Base-by-base conservation (phyloP, 441 rosid genomes). In the Erodium trifolium region DNA sequence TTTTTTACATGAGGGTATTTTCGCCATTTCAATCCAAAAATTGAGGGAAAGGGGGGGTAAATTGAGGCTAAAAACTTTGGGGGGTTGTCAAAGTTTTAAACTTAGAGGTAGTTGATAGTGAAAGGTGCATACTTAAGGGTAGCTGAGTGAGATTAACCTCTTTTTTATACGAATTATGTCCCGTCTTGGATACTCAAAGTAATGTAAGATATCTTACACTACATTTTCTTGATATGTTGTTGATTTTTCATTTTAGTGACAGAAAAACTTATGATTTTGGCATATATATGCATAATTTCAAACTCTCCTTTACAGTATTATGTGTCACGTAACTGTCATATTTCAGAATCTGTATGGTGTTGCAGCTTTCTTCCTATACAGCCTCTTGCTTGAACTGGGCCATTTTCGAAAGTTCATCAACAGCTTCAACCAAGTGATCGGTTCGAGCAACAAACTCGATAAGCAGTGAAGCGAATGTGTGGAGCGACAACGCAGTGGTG, bases 381-480 rank as follows among this genome's bases (percentile, higher is more conserved):
- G 19, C 67, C 64, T 81, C 76, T 13, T 66, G 70, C 75, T 81
- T 79, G 81, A 88, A 82, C 72, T 83, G 83, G 45, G 93, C 88
- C 85, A 79, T 66, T 49, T 67, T 82, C 16, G 88, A 80, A 29
- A 88, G 88, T 60, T 75, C 72, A 51, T 86, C 87, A 14, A 83
- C 90, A 59, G 84, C 89, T 72, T 84, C 87, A 34, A 81, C 91
- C 85, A 86, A 75, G 74, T 83, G 89, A 76, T 88, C 80, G 70
- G 86, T 81, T 82, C 91, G 80, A 4, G 83, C 91, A 45, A 88
- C 88, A 63, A 86, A 88, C 77, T 86, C 90, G 53, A 86, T 82
- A 13, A 88, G 85, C 79, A 88, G 78, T 5, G 90, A 86, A 59
- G 88, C 78, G 41, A 86, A 88, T 0, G 83, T 83, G 27, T 77